Evolutionary conservation across 2,329 filamentous ascomycete species (phyloP).

Genomic region (Beauveria scarabaeidicola): DNA sequence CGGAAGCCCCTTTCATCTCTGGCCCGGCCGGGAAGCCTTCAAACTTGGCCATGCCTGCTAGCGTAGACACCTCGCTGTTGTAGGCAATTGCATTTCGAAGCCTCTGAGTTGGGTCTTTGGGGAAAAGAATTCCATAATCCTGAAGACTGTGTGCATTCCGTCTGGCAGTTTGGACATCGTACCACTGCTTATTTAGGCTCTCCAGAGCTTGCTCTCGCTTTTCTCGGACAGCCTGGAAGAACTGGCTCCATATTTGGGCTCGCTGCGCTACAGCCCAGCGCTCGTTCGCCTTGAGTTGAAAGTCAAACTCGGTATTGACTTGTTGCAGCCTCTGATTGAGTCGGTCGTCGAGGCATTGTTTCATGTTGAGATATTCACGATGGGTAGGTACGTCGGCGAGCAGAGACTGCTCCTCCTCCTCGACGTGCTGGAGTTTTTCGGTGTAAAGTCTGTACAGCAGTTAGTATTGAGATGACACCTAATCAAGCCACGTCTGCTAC

Average conservation of each 20-base stretch:
- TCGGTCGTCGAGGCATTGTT: constrained; percentile 75
- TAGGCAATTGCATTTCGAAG: constrained; percentile 82
- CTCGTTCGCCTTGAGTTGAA: constrained; percentile 64
- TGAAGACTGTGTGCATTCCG: constrained; percentile 72
- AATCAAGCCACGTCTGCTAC: constrained; percentile 18
- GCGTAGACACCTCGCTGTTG: constrained; percentile 86
- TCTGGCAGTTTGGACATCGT: constrained; percentile 83
- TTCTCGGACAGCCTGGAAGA: constrained; percentile 78
- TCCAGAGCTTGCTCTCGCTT: constrained; percentile 73
- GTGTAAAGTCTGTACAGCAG: constrained; percentile 61
- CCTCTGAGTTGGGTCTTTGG: constrained; percentile 66
- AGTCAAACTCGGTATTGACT: constrained; percentile 64
- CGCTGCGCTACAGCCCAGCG: constrained; percentile 71
- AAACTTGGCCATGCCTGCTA: constrained; percentile 88
- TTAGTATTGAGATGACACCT: constrained; percentile 18
- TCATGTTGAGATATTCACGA: constrained; percentile 83
- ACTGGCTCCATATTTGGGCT: constrained; percentile 81
- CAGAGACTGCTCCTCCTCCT: constrained; percentile 58
- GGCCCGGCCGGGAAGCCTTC: constrained; percentile 96
- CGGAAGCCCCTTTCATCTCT: constrained; percentile 62
- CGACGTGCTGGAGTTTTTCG: constrained; percentile 75
- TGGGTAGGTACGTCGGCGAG: constrained; percentile 60
- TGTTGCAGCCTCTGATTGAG: constrained; percentile 71
- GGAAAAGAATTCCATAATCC: constrained; percentile 75
- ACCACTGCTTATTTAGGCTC: constrained; percentile 79